Base-by-base conservation (phyloP, 73 alveolate species). In the Blepharisma stoltei region DNA sequence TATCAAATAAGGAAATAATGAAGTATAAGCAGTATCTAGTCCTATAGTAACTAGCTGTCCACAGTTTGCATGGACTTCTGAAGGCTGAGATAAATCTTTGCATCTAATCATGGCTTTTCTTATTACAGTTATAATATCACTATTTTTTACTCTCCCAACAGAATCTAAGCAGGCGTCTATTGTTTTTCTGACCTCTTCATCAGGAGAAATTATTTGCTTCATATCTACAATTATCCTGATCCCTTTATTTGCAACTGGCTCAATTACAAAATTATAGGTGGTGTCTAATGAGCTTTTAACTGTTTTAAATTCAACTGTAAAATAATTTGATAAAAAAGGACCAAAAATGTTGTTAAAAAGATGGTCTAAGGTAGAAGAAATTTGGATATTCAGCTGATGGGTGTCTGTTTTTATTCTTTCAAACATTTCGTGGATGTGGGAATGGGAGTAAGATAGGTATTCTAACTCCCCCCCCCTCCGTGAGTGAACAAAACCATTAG, bases 321-420 rank as follows among this genome's bases (percentile, higher is more conserved):
- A 60, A 25, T 60, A 60, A 60, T 38, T 60, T n/a, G 73, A 60
- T 25, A 60, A 25, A 25, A 18, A 60, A 20, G 73, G 73, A 60
- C 73, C 23, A 25, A 60, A 60, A 25, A 60, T 60, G 5, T 60
- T 60, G 11, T n/a, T 14, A 25, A 60, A 60, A 9, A 60, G 46
- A 4, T 60, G 73, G 47, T 60, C 73, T 14, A 60, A 14, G 3
- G 73, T 60, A 8, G 18, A 11, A 14, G 73, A 60, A 14, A 60
- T n/a, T 8, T 60, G 46, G 0, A 60, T 20, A 25, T 38, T 60
- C 38, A 60, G 47, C 23, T 60, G 73, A 2, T n/a, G 23, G 14
- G 23, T 60, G 45, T 60, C 73, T 20, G 49, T 18, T 60, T 60
- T 60, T 8, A 60, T 60, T 38, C 73, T 60, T 1, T n/a, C 14